A percentile compares a stretch with the other conserved stretches of the same genome.
These are phyloP conservation scores for Beauveria sp. DNA, from an alignment of 2,329 filamentous ascomycete species.

Conservation along the genomic window DNA sequence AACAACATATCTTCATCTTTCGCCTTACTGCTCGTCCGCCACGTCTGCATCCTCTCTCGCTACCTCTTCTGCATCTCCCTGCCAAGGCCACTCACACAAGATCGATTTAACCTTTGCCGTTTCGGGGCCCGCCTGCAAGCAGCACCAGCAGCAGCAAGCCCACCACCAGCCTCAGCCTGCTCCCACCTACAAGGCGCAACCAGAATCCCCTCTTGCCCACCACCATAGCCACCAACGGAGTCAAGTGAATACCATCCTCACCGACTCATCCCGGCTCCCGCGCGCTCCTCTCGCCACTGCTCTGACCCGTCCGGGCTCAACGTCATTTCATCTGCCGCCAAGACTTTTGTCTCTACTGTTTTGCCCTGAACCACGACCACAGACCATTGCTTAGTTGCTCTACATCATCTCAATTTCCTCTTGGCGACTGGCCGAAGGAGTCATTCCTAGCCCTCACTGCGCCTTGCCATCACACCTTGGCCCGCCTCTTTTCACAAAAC, in stretches of 20 bases:
- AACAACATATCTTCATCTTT: neutral
- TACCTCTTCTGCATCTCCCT: neutral
- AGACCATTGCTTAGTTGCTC: neutral
- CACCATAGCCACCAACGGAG: slow-evolving; percentile 1
- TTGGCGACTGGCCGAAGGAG: neutral
- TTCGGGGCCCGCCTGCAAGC: slow-evolving; percentile 2
- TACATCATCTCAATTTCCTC: neutral
- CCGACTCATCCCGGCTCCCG: neutral
- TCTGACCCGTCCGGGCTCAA: neutral
- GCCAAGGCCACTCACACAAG: slow-evolving; percentile 4
- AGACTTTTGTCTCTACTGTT: neutral
- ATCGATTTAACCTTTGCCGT: slow-evolving; percentile 3
- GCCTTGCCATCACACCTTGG: neutral
- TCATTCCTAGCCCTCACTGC: neutral
- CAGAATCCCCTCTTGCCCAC: neutral
- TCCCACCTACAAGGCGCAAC: neutral
- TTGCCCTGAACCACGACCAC: neutral
- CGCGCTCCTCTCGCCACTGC: neutral
- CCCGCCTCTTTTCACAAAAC: neutral
- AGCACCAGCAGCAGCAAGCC: neutral
- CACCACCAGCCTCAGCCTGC: neutral
- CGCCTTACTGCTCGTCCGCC: neutral
- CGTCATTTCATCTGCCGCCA: slow-evolving; percentile 4
- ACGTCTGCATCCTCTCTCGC: neutral
- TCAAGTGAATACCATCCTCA: neutral